Base-by-base conservation (phyloP, 176 grass and related monocot genomes). In the Hyparrhenia diplandra region DNA sequence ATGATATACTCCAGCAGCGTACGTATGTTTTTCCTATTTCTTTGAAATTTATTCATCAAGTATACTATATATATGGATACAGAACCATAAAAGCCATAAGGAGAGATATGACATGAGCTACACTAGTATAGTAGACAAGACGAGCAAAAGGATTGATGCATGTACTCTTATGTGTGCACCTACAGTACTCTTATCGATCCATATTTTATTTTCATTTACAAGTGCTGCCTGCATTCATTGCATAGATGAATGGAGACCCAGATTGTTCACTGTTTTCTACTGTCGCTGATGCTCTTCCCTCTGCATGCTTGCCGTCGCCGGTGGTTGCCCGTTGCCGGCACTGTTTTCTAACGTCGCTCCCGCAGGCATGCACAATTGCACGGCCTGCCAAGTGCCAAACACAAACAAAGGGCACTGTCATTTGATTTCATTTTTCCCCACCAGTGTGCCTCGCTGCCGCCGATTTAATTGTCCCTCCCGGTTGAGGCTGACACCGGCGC, bases 381-480 rank as follows among this genome's bases (percentile, higher is more conserved):
- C 49, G 46, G 46, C 46, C 46, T 51, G 46, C n/a, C n/a, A n/a
- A 20, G 59, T 34, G 58, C 16, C 45, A 51, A 51, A 51, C 47
- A 20, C 17, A 51, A 51, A 51, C 16, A 18, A 2, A 13, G 74
- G 31, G 46, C 73, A 32, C 1, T 27, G 67, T 9, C 73, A 27
- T 43, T n/a, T n/a, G n/a, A n/a, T n/a, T 13, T 43, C 41, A 43
- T 13, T 43, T 43, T 23, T 11, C 7, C 20, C 20, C 42, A 12
- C 13, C 43, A 14, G 60, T 34, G 59, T 42, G 45, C 34, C 35
- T 37, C 25, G 32, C 57, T 34, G 73, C 3, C 32, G 42, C 10
- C 14, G 45, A 84, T 74, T 73, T 88, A 73, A 88, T 76, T 76
- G 37, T 8, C 36, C 68, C 9, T 2, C 3, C 35, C 35, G 75